Base-by-base conservation (phyloP, 2,329 filamentous ascomycete genomes). In the Calonectria pauciramosa region DNA sequence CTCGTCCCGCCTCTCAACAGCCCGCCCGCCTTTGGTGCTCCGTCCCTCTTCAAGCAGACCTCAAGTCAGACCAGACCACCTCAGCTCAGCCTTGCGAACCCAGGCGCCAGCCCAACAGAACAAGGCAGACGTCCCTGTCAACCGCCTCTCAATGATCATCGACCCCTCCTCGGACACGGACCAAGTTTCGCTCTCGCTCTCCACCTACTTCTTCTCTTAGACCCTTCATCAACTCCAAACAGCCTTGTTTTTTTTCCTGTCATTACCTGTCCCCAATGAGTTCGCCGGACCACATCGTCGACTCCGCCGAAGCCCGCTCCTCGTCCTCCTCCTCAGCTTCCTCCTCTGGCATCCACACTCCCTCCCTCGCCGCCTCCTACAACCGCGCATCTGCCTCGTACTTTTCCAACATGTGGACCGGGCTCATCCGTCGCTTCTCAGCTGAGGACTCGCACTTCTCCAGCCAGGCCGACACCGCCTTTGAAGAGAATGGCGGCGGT, bases 361-460 rank as follows among this genome's bases (percentile, higher is more conserved):
- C 80, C 36, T 59, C 70, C 44, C 28, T 73, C 23, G 26, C 68
- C 20, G 41, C 75, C 14, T 77, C 73, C 73, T 51, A 73, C 41
- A 77, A 80, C 66, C 79, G 77, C 64, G 79, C 79, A 23, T 81
- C 80, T 49, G 77, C 77, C 16, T 79, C 77, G 54, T 82, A 82
- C 69, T 74, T 84, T 47, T 75, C 80, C 73, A 85, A 73, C 75
- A 88, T 90, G 84, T 89, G 88, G 80, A 91, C 91, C 41, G 93
- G 93, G 23, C 87, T 95, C 67, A 91, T 95, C 76, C 91, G 94
- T 44, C 92, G 93, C 74, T 91, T 95, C 80, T 92, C 90, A 32
- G 86, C 89, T 14, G 89, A 91, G 69, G 84, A 85, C 54, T 80
- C 81, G 1, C 75, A 80, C 64, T 81, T 85, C 70, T 75, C 77